Evolutionary conservation across 352 stramenopile genomes (phyloP).

Genomic region (Globisporangium lucens): DNA sequence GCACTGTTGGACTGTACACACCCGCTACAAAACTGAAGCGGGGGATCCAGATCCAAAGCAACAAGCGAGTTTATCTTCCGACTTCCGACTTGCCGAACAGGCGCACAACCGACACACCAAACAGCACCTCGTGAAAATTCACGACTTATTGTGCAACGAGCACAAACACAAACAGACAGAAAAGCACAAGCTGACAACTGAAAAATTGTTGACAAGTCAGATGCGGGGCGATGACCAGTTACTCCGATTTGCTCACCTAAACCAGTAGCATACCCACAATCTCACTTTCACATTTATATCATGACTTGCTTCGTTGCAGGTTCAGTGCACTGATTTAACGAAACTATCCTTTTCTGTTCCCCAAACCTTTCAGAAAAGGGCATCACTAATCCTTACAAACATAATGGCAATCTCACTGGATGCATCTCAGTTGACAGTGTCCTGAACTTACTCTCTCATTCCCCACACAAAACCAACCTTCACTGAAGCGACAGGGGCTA

Average conservation of each 20-base stretch:
- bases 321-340: background rate
- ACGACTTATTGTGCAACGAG: no score
- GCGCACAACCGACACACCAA: no score
- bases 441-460: background rate
- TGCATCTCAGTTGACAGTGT: background rate
- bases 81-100: no score
- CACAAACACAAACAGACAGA: background rate
- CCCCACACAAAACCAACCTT: background rate
- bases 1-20: no score
- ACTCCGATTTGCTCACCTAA: background rate
- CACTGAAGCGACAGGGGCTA: background rate
- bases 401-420: background rate
- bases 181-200: background rate
- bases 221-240: background rate
- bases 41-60: no score
- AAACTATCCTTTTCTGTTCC: background rate
- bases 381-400: background rate
- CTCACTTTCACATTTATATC: no score
- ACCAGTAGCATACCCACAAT: background rate
- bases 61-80: no score
- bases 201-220: background rate
- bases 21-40: no score
- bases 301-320: background rate
- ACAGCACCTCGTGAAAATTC: no score
- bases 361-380: background rate